Conservation (phyloP, 441 rosid genomes). For the Euphorbia schlechtendalii region DNA sequence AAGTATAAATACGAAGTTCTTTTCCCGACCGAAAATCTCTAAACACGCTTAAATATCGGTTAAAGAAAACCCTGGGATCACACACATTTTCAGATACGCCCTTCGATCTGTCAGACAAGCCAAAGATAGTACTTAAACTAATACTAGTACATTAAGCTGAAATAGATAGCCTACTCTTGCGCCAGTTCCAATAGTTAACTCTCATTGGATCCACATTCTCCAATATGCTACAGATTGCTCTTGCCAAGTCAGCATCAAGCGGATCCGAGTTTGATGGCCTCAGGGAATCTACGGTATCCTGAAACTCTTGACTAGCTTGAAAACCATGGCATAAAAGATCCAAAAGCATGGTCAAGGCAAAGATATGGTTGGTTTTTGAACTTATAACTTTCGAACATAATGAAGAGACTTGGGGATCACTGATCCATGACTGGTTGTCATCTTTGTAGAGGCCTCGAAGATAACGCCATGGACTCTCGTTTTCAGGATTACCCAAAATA, state of each 20-base stretch:
- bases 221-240: conserved; percentile 49
- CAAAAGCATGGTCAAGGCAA: conserved; percentile 66
- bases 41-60: neutral
- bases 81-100: neutral
- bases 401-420: conserved; percentile 50
- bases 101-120: neutral
- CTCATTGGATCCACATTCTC: conserved; percentile 62
- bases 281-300: conserved; percentile 48
- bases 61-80: neutral
- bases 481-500: conserved; percentile 51
- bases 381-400: conserved; percentile 56
- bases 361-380: conserved; percentile 38
- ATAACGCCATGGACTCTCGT: conserved; percentile 93
- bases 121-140: neutral
- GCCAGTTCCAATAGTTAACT: conserved; percentile 78
- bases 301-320: conserved; percentile 53
- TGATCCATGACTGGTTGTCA: conserved; percentile 41
- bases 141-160: conserved; percentile 1
- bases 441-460: conserved; percentile 77
- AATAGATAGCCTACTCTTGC: conserved; percentile 47
- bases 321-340: conserved; percentile 73
- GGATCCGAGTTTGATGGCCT: conserved; percentile 32
- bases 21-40: neutral
- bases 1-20: neutral
- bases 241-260: conserved; percentile 39